Base-by-base conservation (phyloP, 2,329 filamentous ascomycete genomes). In the Coniella vitis region DNA sequence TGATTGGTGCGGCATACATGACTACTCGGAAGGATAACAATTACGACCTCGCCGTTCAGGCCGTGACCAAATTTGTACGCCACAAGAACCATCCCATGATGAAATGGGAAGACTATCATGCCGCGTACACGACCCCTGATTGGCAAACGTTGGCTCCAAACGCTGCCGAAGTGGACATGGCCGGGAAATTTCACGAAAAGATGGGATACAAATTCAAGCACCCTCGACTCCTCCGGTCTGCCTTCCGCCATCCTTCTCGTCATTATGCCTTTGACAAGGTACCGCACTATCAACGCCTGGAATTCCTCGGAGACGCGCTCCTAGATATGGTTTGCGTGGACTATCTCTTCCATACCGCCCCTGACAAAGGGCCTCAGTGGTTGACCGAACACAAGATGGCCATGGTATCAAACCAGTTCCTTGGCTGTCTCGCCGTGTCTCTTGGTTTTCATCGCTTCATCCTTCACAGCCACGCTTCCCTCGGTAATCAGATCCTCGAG, bases 381-480 rank as follows among this genome's bases (percentile, higher is more conserved):
- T 74, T 98, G 51, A 97, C 93, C 0, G 93, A 97, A 66, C 91
- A 97, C 74, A 97, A 97, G 69, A 96, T 94, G 83, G 89, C 90
- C n/a, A 96, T 98, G 87, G 90, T 93, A 0, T 93, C 88, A 46
- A 98, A 98, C 69, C 90, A 90, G 53, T 98, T 97, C 61, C 75
- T 96, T 1, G 89, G 87, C 1, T 87, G 83, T 16, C 72, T 97
- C 3, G 86, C 86, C 51, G 87, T 94, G 3, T 76, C 80, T 41
- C 76, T 97, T 0, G 84, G 79, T 1, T 84, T 97, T 48, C 83
- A 96, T 61, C 78, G 73, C 42, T 83, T 91, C 61, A 68, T 97
- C 14, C 76, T 81, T 0, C 68, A 74, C 5, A 73, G 86, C 8
- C 70, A 69, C 3, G 57, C 66, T 0, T 57, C 59, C 0, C 58